Evolutionary conservation across 140 eudicot species (phyloP), one percentile per base, ranked within the genome.

Genomic region (Oenanthe javanica): DNA sequence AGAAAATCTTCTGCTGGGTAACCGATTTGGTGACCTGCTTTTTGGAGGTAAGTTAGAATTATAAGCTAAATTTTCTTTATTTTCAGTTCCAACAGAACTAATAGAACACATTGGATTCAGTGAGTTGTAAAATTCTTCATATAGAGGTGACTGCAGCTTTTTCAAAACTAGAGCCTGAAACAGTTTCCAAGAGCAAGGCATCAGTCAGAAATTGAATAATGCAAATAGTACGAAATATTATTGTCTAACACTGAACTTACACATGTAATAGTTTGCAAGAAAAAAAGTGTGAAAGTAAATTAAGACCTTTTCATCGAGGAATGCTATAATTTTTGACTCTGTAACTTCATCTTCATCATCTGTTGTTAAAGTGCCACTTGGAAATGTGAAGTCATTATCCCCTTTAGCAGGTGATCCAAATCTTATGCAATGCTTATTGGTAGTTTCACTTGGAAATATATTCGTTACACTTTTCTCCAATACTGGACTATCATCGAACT

Each of bases 331-430:
- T 85, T 92, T 94, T n/a, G 90, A 84, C 85, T 92, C 97, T 9
- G 99, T 94, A 81, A 85, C 88, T 86, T 92, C 97, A 49, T 94
- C 96, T 23, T 94, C 97, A 75, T 95, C 97, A 71, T 96, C 99
- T 21, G 86, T 70, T 72, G 85, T 89, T n/a, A 81, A 70, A 48
- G 85, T 85, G 76, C 87, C 97, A 77, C 86, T 83, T 49, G 98
- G 96, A 82, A 95, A 95, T 76, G 91, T 84, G 84, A 96, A 93
- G 79, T 84, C 96, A 73, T 76, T 45, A 67, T 87, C 91, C 74
- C 45, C 88, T 59, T 88, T 86, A 79, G 84, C 80, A n/a, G 87
- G 80, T 40, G 76, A 79, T 70, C 81, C 81, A n/a, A 80, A 79
- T 81, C 73, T 82, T 80, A 86, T 87, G 45, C 77, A 75, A 77